Evolutionary conservation across 2,329 filamentous ascomycete species (phyloP), one percentile per base, ranked within the genome.

Genomic region (Calonectria leucothoes): DNA sequence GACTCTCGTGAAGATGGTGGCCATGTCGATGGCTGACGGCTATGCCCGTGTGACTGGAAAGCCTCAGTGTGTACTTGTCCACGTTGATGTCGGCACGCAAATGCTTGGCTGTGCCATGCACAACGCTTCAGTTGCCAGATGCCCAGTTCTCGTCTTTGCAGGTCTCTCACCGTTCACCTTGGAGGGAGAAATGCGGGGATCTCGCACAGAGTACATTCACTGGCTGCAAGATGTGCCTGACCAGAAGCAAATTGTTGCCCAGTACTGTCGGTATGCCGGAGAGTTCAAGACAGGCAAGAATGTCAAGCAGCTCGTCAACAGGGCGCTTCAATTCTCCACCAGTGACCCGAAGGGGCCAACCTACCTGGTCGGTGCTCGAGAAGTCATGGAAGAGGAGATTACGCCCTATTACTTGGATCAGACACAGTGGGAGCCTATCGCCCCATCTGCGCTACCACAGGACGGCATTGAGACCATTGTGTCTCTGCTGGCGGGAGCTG

Each of bases 361-460:
- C 0, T 97, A 98, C 78, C 86, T 98, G 11, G 90, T 89, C 63
- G 94, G 93, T 0, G 93, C 94, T 2, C 88, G 95, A 73, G 95
- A 98, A 84, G 91, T 95, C 2, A 94, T 98, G 93, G 94, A 96
- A 82, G 92, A 95, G 80, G 94, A 97, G 37, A 92, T 97, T 65
- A 87, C 91, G 76, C 93, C 93, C 0, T 95, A 95, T 80, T 81
- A 86, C 10, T 84, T 97, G 8, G 87, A 93, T 27, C 93, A 94
- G 81, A 86, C 87, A 25, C 88, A 91, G 72, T 97, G 94, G 95
- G 88, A 89, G 4, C 89, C 93, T 0, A 90, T 95, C 3, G 89
- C 91, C 77, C 90, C 94, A 1, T 89, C 92, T 6, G 93, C 85
- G 2, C 80, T 92, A 33, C 85, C 89, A 1, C 79, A 82, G 2